Conservation (phyloP, 2,329 filamentous ascomycete species). For the Bipolaris zeicola region DNA sequence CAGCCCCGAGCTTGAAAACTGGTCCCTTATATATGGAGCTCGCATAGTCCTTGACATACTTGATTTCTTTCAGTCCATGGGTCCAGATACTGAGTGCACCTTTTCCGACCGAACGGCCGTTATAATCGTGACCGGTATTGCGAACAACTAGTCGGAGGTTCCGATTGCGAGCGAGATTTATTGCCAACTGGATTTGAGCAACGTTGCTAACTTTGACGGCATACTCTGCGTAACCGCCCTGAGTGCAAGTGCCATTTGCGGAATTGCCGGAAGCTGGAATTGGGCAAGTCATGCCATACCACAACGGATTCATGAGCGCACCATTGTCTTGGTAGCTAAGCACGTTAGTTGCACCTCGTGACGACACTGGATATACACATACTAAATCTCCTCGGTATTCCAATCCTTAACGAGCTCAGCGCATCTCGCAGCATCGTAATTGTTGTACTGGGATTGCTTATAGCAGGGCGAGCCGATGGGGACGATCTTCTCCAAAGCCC, state of each 20-base stretch:
- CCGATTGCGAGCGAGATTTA: constrained; percentile 39
- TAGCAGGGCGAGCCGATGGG: constrained; percentile 40
- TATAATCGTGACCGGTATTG: constrained; percentile 43
- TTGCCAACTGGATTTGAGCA: constrained; percentile 40
- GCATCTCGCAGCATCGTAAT: constrained; percentile 36
- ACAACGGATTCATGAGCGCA: constrained; percentile 37
- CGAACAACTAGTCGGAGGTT: constrained; percentile 42
- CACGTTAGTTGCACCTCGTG: constrained; percentile 2
- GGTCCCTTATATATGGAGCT: constrained; percentile 33
- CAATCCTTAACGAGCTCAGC: constrained; percentile 24
- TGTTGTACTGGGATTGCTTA: constrained; percentile 33
- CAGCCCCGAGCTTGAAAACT: constrained; percentile 41
- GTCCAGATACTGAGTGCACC: constrained; percentile 40
- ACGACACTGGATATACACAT: constrained; percentile 5
- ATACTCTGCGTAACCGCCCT: constrained; percentile 37
- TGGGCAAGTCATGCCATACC: constrained; percentile 37
- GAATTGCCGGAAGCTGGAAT: constrained; percentile 23
- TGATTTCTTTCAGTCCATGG: constrained; percentile 38
- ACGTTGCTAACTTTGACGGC: constrained; percentile 37
- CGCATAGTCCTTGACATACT: constrained; percentile 35
- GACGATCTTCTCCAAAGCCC: constrained; percentile 33
- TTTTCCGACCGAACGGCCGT: constrained; percentile 36
- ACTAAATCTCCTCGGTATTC: constrained; percentile 29
- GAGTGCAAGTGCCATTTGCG: constrained; percentile 35
- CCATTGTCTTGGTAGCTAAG: constrained; percentile 30